Base-by-base conservation (phyloP, 129 eudicot genomes). In the Flaveria trinervia region DNA sequence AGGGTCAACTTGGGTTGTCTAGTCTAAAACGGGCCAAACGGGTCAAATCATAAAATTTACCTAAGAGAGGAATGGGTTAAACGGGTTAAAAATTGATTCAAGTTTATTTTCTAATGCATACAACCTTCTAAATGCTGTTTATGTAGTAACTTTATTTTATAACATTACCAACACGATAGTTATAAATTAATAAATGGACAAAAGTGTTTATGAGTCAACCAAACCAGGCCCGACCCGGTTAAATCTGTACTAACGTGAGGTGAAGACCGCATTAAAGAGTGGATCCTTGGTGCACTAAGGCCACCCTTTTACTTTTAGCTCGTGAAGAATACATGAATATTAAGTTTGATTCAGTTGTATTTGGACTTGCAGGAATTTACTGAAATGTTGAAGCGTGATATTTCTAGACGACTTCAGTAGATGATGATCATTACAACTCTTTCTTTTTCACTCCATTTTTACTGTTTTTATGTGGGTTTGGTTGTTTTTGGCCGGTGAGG, bases 301-400 rank as follows among this genome's bases (percentile, higher is more conserved):
- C 7, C 41, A 5, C 41, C 41, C 7, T 36, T 36, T 36, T 36
- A 12, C 69, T 73, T 59, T 74, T 15, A 59, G 48, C 36, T 46
- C 1, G 49, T 64, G 79, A 3, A 48, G 17, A n/a, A 1, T 46
- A 18, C 18, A 57, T 25, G 44, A 9, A 20, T 25, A 22, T 28
- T 65, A 41, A 26, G 23, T 69, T 25, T 50, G 65, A 64, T 26
- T 39, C 30, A 41, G 16, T 50, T 72, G 50, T 69, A 36, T 41
- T 18, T 65, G 77, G 57, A 18, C 60, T 41, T 81, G 80, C 78
- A 93, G 97, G 95, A 90, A 22, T 93, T 88, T 62, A 39, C 70
- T 64, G 88, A 90, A 78, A 80, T 87, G 86, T 73, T 90, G 25
- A 77, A 75, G 52, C 82, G 75, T 81, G 96, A 93, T 83, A 23